Evolutionary conservation across 371 early-diverging fungal genomes (phyloP).

Genomic region (Parasitella parasitica): DNA sequence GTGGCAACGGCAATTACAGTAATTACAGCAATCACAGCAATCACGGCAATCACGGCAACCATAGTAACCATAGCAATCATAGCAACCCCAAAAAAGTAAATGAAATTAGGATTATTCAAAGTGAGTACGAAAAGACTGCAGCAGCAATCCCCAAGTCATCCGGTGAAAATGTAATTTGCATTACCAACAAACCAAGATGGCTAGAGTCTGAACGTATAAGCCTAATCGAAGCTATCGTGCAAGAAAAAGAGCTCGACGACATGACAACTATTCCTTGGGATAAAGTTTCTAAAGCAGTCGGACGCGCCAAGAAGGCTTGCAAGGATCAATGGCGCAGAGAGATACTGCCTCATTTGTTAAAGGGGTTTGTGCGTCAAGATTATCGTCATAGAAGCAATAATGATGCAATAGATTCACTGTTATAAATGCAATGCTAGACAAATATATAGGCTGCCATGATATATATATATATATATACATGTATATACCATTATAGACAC

Average conservation of each 20-base stretch:
- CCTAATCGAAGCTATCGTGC: slow-evolving; percentile 34
- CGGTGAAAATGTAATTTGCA: background rate
- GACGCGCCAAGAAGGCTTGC: slow-evolving; percentile 43
- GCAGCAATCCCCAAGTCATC: background rate
- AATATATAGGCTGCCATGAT: too few species aligned
- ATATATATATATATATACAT: too few species aligned
- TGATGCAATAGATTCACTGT: too few species aligned
- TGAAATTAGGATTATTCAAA: background rate
- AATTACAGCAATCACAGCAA: background rate
- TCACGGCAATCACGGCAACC: background rate
- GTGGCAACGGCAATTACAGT: background rate
- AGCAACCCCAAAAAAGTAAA: background rate
- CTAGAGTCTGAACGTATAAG: slow-evolving; percentile 27
- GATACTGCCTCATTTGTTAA: slow-evolving; percentile 20
- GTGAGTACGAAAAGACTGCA: background rate
- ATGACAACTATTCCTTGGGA: slow-evolving; percentile 46
- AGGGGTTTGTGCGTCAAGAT: background rate
- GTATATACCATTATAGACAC: too few species aligned
- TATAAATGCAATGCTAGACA: too few species aligned
- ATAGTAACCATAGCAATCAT: background rate
- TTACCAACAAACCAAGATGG: slow-evolving; percentile 36
- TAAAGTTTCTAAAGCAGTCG: slow-evolving; percentile 30
- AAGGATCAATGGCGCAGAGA: slow-evolving; percentile 54
- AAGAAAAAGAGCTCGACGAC: slow-evolving; percentile 38
- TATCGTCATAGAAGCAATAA: too few species aligned